phyloP scores from a whole-genome alignment of 2,329 filamentous ascomycete genomes.

The Colletotrichum noveboracense region DNA sequence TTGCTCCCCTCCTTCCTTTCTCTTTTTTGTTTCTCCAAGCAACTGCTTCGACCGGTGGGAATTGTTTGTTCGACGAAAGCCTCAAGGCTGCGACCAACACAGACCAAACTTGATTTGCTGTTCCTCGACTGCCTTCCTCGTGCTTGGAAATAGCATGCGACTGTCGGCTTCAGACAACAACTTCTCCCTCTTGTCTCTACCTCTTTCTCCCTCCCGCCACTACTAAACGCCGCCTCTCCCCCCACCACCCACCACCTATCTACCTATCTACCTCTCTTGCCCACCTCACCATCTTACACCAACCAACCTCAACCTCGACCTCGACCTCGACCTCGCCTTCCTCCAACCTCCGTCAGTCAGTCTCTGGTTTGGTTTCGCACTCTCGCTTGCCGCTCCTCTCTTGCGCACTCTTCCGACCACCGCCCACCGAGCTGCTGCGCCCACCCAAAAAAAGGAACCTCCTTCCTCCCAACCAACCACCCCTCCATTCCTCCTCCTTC shows the following conservation, averaged over 20 bases:
- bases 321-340: background rate
- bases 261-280: conserved; percentile 2
- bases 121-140: background rate
- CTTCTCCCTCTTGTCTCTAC: conserved; percentile 12
- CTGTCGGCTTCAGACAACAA: conserved; percentile 14
- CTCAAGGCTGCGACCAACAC: background rate
- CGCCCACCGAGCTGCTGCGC: conserved; percentile 10
- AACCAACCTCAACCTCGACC: background rate
- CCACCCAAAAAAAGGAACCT: conserved; percentile 26
- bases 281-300: conserved; percentile 18
- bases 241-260: background rate
- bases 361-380: background rate
- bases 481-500: conserved; percentile 26
- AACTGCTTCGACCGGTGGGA: conserved; percentile 21
- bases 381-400: conserved; percentile 21
- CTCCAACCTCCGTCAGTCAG: background rate
- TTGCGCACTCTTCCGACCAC: background rate
- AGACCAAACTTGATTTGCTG: background rate
- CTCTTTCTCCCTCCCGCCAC: background rate
- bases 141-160: conserved; percentile 17
- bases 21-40: conserved; percentile 14
- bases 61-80: conserved; percentile 18
- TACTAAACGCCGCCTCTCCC: conserved; percentile 14
- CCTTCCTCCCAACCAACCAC: conserved; percentile 25
- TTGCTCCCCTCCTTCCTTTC: background rate